phyloP scores from a whole-genome alignment of 495 filamentous ascomycete species.

The Hyaloscypha bicolor region DNA sequence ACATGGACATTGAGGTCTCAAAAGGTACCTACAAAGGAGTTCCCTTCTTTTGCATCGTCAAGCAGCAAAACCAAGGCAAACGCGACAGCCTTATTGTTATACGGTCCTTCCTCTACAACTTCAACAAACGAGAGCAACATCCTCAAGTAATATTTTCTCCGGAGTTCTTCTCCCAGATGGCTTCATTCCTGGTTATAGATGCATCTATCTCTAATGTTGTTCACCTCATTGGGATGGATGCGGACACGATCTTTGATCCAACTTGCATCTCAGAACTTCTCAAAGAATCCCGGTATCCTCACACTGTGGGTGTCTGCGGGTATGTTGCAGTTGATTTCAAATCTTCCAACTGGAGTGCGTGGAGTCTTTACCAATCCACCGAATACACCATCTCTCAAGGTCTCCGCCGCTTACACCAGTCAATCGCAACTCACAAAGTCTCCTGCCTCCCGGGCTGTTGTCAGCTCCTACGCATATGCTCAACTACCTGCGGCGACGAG shows the following conservation, averaged over 20 bases:
- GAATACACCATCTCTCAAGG: slow-evolving; percentile 39
- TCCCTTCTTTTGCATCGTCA: slow-evolving; percentile 60
- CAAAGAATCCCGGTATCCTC: slow-evolving; percentile 27
- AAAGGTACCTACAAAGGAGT: slow-evolving; percentile 70
- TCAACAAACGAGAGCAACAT: slow-evolving; percentile 44
- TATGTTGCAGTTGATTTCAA: slow-evolving; percentile 37
- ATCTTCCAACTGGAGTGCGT: slow-evolving; percentile 26
- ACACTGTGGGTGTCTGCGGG: slow-evolving; percentile 38
- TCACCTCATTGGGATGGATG: slow-evolving; percentile 38
- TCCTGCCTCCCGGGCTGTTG: slow-evolving; percentile 39
- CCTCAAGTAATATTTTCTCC: slow-evolving; percentile 32
- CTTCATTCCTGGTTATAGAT: slow-evolving; percentile 28
- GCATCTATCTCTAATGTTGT: slow-evolving; percentile 32
- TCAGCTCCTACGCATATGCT: slow-evolving; percentile 34
- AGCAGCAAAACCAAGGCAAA: slow-evolving; percentile 78
- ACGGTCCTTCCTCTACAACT: slow-evolving; percentile 79
- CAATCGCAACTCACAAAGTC: slow-evolving; percentile 35
- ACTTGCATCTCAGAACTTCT: slow-evolving; percentile 34
- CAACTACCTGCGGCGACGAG: slow-evolving; percentile 36
- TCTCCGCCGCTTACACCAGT: slow-evolving; percentile 36
- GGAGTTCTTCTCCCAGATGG: slow-evolving; percentile 18
- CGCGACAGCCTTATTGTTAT: slow-evolving; percentile 77
- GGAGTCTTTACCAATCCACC: slow-evolving; percentile 35
- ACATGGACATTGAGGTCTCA: slow-evolving; percentile 72
- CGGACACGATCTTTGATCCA: slow-evolving; percentile 36